phyloP scores from a whole-genome alignment of 805 yeast species.

The Candida parachauliodes region DNA sequence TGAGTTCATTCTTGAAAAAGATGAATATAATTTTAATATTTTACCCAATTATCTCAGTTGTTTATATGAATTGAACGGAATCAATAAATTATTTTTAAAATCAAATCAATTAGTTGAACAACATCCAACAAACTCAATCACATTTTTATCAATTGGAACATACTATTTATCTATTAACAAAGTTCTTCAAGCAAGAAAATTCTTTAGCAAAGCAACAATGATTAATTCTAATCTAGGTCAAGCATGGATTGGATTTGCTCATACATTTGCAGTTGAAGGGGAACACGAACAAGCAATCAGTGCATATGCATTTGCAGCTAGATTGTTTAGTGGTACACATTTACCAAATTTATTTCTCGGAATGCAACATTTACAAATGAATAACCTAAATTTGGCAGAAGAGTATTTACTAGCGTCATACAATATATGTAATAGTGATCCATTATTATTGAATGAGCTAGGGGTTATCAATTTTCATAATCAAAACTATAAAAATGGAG shows the following conservation, averaged over 20 bases:
- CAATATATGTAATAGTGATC: slow-evolving; percentile 79
- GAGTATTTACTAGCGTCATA: slow-evolving; percentile 78
- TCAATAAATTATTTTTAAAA: slow-evolving; percentile 71
- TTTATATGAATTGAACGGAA: slow-evolving; percentile 78
- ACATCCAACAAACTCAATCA: slow-evolving; percentile 74
- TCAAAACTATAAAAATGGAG: slow-evolving; percentile 64
- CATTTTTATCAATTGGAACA: slow-evolving; percentile 92
- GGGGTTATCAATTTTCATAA: slow-evolving; percentile 90
- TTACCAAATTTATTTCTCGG: slow-evolving; percentile 87
- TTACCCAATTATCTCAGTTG: slow-evolving; percentile 81
- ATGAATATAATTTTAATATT: slow-evolving; percentile 67
- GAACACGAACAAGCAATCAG: slow-evolving; percentile 98
- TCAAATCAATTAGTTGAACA: slow-evolving; percentile 85
- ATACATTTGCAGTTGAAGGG: slow-evolving; percentile 96
- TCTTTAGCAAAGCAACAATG: slow-evolving; percentile 84
- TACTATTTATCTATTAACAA: slow-evolving; percentile 76
- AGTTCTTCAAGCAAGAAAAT: slow-evolving; percentile 78
- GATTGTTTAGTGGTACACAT: slow-evolving; percentile 88
- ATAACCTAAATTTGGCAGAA: slow-evolving; percentile 75
- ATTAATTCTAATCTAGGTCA: slow-evolving; percentile 87
- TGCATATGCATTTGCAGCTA: slow-evolving; percentile 93
- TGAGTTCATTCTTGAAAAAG: slow-evolving; percentile 54
- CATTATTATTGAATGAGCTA: slow-evolving; percentile 82
- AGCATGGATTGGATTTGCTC: slow-evolving; percentile 98
- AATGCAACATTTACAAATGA: slow-evolving; percentile 92